Conservation (phyloP, 179 eudicot species). For the Nepenthes alata region DNA sequence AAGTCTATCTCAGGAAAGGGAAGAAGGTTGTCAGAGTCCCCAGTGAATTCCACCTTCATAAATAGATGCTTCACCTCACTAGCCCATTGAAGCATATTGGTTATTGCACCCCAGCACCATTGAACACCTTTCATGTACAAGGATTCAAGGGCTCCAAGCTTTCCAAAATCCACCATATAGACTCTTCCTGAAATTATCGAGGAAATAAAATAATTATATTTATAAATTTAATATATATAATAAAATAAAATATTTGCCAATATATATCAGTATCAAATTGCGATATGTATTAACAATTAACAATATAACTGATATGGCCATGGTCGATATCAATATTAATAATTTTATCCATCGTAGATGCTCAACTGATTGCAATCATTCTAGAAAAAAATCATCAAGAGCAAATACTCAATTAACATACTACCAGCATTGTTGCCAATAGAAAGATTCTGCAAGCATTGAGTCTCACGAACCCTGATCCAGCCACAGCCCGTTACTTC, state of each 20-base stretch:
- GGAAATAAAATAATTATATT: not conserved
- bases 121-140: constrained; percentile 78
- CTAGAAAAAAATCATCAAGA: too few species aligned
- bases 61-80: constrained; percentile 69
- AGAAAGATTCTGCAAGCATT: constrained; percentile 42
- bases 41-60: constrained; percentile 94
- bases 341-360: too few species aligned
- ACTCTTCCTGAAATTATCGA: constrained; percentile 45
- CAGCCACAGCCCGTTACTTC: constrained; percentile 85
- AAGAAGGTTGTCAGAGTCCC: constrained; percentile 55
- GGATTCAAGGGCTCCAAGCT: constrained; percentile 58
- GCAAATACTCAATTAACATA: not conserved
- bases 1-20: constrained; percentile 89
- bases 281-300: too few species aligned
- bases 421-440: constrained; percentile 71
- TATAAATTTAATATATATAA: not conserved
- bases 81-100: constrained; percentile 70
- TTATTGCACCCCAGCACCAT: constrained; percentile 86
- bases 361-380: too few species aligned
- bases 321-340: too few species aligned
- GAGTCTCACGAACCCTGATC: constrained; percentile 53
- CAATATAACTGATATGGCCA: too few species aligned
- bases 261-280: not conserved
- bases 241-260: not conserved
- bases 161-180: constrained; percentile 64